A percentile compares a stretch with the other conserved stretches of the same genome.
Conservation (phyloP, 2,329 filamentous ascomycete genomes). For the Hortaea sp. region DNA sequence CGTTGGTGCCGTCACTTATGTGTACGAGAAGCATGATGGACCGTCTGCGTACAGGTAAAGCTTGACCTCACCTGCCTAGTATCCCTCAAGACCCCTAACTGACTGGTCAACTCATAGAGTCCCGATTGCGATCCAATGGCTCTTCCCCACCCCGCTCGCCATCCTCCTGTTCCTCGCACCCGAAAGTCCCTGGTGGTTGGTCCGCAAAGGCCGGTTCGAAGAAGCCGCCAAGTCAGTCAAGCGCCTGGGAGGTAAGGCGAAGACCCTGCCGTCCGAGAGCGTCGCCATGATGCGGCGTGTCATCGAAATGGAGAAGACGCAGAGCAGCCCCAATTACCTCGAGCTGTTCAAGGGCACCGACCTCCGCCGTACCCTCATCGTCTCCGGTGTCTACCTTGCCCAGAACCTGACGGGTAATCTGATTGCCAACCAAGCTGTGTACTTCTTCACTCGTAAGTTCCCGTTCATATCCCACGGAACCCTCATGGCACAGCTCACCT, state of each 20-base stretch:
- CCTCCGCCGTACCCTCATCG: conserved; percentile 44
- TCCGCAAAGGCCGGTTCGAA: conserved; percentile 38
- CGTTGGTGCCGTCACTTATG: conserved; percentile 47
- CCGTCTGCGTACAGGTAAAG: background rate
- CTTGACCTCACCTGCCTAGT: no score
- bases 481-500: background rate
- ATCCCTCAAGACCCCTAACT: no score
- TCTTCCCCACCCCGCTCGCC: conserved; percentile 47
- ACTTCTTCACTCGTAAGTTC: conserved; percentile 33
- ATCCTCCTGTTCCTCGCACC: conserved; percentile 41
- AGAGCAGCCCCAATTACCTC: conserved; percentile 38
- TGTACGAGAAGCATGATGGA: conserved; percentile 34
- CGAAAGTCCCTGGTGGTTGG: conserved; percentile 47
- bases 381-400: conserved; percentile 47
- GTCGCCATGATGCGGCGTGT: conserved; percentile 29
- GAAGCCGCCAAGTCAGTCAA: conserved; percentile 37
- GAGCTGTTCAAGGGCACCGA: conserved; percentile 49
- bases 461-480: conserved; percentile 16
- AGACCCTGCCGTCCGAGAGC: conserved; percentile 12
- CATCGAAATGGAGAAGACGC: conserved; percentile 42
- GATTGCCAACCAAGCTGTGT: conserved; percentile 47
- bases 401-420: conserved; percentile 51
- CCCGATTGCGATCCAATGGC: conserved; percentile 49
- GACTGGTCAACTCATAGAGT: conserved; percentile 25
- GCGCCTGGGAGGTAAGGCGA: conserved; percentile 39